Base-by-base conservation (phyloP, 2,329 filamentous ascomycete species). In the Aschersonia sp. region DNA sequence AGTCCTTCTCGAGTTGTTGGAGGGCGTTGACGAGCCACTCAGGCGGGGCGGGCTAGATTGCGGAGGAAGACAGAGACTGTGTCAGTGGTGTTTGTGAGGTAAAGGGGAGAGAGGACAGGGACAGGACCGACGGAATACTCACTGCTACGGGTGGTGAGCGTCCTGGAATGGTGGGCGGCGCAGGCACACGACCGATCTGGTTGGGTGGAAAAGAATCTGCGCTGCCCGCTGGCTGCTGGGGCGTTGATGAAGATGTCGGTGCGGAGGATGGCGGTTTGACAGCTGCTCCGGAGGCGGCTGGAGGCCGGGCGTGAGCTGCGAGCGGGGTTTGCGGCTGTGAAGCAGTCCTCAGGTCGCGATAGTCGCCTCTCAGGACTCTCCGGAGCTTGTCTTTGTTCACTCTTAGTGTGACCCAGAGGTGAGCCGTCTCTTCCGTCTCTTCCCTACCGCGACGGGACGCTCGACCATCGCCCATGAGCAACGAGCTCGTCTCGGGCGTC, bases 11-110 rank as follows among this genome's bases (percentile, higher is more conserved):
- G 49, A 97, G 77, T 30, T 80, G 74, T 50, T 77, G 71, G n/a
- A 97, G 77, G 47, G 86, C 84, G 40, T 75, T 68, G 49, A 74
- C 71, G 48, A 98, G 84, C 92, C 92, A 97, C 49, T 78, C 72
- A n/a, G 91, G 89, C 20, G 89, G 82, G 5, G 85, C 80, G 50
- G 89, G 87, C 88, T 94, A 43, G 12, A 31, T 43, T 9, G 12
- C 9, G 4, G 3, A 4, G 3, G 12, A 38, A 38, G 12, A 9
- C 32, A 7, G 7, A 12, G 32, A 38, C 32, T 12, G 32, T 9
- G 32, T 7, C 12, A 38, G 7, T 2, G 32, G 32, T 9, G 32
- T 9, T 9, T 2, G 7, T 9, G 32, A 2, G 32, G 7, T 38
- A 12, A 38, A 29, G 40, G 4, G 40, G 40, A 43, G 20, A 20